These are phyloP conservation scores for Dentipellis fragilis DNA, from an alignment of 768 basidiomycete species.

Conservation along the genomic window DNA sequence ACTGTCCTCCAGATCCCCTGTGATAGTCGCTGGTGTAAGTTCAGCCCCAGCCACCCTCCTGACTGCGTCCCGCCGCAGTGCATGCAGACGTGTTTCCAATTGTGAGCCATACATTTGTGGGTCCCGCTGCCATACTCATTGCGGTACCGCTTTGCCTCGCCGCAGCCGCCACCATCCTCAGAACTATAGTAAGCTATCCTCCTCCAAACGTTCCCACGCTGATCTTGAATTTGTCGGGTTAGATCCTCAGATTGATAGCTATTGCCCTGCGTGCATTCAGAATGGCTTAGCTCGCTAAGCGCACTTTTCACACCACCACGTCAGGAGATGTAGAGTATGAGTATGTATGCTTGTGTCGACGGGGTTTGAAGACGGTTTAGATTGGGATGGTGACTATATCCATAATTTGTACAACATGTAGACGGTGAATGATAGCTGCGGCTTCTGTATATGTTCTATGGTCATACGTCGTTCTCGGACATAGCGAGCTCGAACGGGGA, in stretches of 20 bases:
- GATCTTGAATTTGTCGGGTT: background rate
- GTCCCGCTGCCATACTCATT: background rate
- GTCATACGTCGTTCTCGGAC: background rate
- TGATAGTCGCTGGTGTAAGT: constrained; percentile 10
- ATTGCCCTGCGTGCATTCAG: constrained; percentile 23
- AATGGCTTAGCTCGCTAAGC: constrained; percentile 8
- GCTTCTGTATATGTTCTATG: background rate
- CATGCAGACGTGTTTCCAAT: constrained; percentile 12
- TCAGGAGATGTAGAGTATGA: too few relatives aligned
- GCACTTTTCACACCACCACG: background rate
- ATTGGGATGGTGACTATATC: background rate
- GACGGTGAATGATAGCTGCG: background rate
- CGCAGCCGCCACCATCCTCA: constrained; percentile 61
- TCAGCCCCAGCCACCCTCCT: constrained; percentile 5
- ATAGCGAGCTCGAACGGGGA: background rate
- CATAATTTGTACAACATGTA: background rate
- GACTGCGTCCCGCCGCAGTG: constrained; percentile 14
- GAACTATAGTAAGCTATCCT: constrained; percentile 45
- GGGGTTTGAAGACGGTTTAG: background rate
- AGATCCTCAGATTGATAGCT: constrained; percentile 28
- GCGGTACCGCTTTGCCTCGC: too few relatives aligned
- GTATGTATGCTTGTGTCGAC: too few relatives aligned
- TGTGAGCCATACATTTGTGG: constrained; percentile 5
- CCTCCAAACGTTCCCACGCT: constrained; percentile 4
- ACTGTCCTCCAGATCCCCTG: constrained; percentile 8